These are phyloP conservation scores for Lactarius quietus DNA, from an alignment of 768 basidiomycete genomes.

Conservation along the genomic window DNA sequence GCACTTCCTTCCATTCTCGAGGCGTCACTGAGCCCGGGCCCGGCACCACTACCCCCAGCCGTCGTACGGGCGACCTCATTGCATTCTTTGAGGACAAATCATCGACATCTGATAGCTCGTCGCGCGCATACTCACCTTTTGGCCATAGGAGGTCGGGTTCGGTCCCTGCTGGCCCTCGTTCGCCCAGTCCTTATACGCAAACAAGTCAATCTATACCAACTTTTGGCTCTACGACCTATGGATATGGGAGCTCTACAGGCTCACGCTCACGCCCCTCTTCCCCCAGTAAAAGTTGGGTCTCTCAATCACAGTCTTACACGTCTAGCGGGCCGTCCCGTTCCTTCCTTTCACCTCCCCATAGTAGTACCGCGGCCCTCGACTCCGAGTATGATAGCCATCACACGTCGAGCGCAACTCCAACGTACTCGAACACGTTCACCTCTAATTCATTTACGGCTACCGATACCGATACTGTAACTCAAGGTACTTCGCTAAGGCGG, in stretches of 20 bases:
- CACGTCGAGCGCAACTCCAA: slow-evolving; percentile 30
- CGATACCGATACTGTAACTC: slow-evolving; percentile 34
- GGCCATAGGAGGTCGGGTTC: slow-evolving; percentile 57
- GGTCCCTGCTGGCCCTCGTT: slow-evolving; percentile 37
- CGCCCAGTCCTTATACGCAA: slow-evolving; percentile 37
- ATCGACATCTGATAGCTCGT: slow-evolving; percentile 30
- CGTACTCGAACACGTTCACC: slow-evolving; percentile 41
- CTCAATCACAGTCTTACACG: slow-evolving; percentile 32
- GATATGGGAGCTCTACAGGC: slow-evolving; percentile 34
- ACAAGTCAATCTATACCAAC: slow-evolving; percentile 42
- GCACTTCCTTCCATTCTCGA: slow-evolving; percentile 44
- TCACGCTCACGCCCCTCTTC: slow-evolving; percentile 50
- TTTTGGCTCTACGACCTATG: slow-evolving; percentile 37
- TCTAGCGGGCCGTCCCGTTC: slow-evolving; percentile 28
- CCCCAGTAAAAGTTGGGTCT: slow-evolving; percentile 43
- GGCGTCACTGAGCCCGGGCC: slow-evolving; percentile 53
- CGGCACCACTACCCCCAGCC: slow-evolving; percentile 38
- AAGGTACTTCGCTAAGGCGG: slow-evolving; percentile 53
- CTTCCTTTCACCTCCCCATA: slow-evolving; percentile 47
- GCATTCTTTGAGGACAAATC: slow-evolving; percentile 66
- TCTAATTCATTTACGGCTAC: slow-evolving; percentile 36
- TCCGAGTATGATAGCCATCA: slow-evolving; percentile 35
- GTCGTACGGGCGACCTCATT: slow-evolving; percentile 66
- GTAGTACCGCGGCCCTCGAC: slow-evolving; percentile 29
- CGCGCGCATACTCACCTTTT: slow-evolving; percentile 32